These are phyloP conservation scores for Luvunga scandens DNA, from an alignment of 345 rosid genomes.

Conservation along the genomic window DNA sequence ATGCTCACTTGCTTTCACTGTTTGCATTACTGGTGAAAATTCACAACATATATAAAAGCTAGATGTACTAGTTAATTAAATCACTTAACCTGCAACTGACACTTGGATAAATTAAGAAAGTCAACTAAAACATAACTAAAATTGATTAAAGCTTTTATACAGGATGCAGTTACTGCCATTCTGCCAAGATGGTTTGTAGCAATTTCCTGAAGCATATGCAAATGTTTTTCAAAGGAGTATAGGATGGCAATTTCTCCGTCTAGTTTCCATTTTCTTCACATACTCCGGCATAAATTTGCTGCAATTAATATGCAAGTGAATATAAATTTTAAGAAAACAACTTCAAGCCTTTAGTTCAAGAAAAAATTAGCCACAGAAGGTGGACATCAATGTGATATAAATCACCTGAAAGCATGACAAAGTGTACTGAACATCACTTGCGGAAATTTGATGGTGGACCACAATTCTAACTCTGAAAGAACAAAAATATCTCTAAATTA, in stretches of 20 bases:
- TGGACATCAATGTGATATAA: background rate
- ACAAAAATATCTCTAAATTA: background rate
- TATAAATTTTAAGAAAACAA: background rate
- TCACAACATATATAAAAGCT: too few species aligned
- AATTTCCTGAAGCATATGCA: background rate
- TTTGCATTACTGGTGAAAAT: background rate
- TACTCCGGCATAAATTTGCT: slow-evolving; percentile 40
- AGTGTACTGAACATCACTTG: slow-evolving; percentile 63
- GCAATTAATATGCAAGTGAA: slow-evolving; percentile 20
- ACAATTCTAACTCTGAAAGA: slow-evolving; percentile 72
- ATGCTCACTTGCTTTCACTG: background rate
- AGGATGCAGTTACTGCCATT: background rate
- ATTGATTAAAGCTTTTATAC: background rate
- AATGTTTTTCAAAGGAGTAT: background rate
- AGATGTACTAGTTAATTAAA: too few species aligned
- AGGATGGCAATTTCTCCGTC: background rate
- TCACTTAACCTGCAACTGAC: background rate
- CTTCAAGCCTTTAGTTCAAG: background rate
- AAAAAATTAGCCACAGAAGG: background rate
- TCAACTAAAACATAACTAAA: background rate
- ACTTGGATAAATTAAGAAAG: background rate
- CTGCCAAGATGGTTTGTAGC: background rate
- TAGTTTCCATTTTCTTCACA: slow-evolving; percentile 31
- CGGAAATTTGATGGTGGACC: slow-evolving; percentile 80
- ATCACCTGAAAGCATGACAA: slow-evolving; percentile 67